Conservation (phyloP, 805 yeast genomes). For the Kazachstania bromeliacearum region DNA sequence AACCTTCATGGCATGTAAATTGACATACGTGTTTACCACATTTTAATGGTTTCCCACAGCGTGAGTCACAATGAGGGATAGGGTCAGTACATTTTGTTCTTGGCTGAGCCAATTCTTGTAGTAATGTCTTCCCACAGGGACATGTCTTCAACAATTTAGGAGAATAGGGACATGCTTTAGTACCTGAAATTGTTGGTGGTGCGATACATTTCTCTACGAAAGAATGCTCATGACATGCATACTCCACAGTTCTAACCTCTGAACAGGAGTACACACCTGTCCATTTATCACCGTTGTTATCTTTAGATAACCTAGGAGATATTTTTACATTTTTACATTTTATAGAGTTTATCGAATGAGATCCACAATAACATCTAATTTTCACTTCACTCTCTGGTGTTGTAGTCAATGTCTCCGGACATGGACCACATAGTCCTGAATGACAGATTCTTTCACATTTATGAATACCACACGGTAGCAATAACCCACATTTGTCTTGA, state of each 20-base stretch:
- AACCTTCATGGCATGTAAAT: constrained; percentile 67
- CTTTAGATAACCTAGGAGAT: constrained; percentile 28
- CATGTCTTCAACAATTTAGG: constrained; percentile 57
- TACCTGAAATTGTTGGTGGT: constrained; percentile 18
- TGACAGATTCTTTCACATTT: constrained; percentile 59
- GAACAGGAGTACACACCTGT: constrained; percentile 45
- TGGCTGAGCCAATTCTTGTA: constrained; percentile 31
- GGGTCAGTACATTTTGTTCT: constrained; percentile 65
- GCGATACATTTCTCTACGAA: constrained; percentile 40
- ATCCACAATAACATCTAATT: constrained; percentile 71
- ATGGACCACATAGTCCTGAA: constrained; percentile 72
- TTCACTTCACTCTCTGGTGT: constrained; percentile 5
- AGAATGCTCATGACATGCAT: constrained; percentile 58
- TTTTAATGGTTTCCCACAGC: constrained; percentile 50
- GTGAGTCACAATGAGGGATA: constrained; percentile 60
- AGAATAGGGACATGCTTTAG: constrained; percentile 47
- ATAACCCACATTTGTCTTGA: constrained; percentile 47
- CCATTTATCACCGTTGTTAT: constrained; percentile 31
- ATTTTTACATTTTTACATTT: constrained; percentile 36
- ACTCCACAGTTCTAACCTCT: constrained; percentile 35
- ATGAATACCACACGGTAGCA: constrained; percentile 66
- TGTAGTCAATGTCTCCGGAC: constrained; percentile 37
- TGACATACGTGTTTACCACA: constrained; percentile 72
- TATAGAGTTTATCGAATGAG: constrained; percentile 32
- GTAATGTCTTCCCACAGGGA: constrained; percentile 64